Conservation (phyloP, 164 flowering plant genomes). For the Protea cynaroides region DNA sequence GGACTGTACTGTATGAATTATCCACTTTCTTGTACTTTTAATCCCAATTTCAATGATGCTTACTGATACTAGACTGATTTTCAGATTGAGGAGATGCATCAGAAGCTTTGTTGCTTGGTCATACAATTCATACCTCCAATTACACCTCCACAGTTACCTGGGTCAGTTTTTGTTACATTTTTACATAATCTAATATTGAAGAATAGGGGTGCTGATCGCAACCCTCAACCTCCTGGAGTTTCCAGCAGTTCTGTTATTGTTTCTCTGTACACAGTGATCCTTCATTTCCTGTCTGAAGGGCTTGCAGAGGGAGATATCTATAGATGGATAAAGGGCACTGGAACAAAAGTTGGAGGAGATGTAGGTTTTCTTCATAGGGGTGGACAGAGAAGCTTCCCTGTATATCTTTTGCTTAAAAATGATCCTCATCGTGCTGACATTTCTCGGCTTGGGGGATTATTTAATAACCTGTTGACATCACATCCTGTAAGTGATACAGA, state of each 20-base stretch:
- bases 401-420: slow-evolving; percentile 52
- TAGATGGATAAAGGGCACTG: slow-evolving; percentile 53
- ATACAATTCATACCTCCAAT: slow-evolving; percentile 80
- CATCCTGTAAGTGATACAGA: slow-evolving; percentile 53
- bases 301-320: slow-evolving; percentile 41
- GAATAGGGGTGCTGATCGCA: slow-evolving; percentile 78
- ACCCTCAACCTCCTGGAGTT: slow-evolving; percentile 58
- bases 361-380: slow-evolving; percentile 91
- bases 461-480: slow-evolving; percentile 48
- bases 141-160: slow-evolving; percentile 65
- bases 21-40: too few species aligned
- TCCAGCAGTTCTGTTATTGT: slow-evolving; percentile 82
- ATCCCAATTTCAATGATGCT: neutral
- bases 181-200: slow-evolving; percentile 66
- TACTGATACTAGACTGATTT: neutral
- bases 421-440: slow-evolving; percentile 67
- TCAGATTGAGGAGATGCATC: slow-evolving; percentile 95
- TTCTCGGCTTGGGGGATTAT: slow-evolving; percentile 87
- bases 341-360: slow-evolving; percentile 29
- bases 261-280: slow-evolving; percentile 77
- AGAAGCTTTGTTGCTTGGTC: slow-evolving; percentile 79
- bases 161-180: slow-evolving; percentile 79
- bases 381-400: slow-evolving; percentile 70
- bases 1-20: too few species aligned
- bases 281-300: slow-evolving; percentile 88